Base-by-base conservation (phyloP, 345 rosid genomes). In the Hibiscus syriacus region DNA sequence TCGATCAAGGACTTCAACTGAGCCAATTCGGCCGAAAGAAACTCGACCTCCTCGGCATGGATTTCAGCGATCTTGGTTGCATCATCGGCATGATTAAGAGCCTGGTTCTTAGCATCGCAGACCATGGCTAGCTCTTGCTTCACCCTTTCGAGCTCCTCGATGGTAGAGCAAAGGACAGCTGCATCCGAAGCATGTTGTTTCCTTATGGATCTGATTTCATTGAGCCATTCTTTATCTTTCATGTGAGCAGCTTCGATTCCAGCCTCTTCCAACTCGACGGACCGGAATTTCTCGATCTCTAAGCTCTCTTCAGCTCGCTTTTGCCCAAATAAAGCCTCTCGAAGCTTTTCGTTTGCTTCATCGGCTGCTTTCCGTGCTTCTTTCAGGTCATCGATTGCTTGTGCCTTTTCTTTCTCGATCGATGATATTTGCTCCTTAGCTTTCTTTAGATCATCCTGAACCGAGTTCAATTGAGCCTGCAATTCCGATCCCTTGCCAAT, bases 391-490 rank as follows among this genome's bases (percentile, higher is more conserved):
- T 80, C 87, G 41, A 89, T 41, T 16, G 94, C 90, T 69, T 80
- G 84, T 23, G 74, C 80, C 76, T 91, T 94, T 60, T 91, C 99
- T 71, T 87, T 89, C 83, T 89, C 96, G 55, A 89, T 70, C 49
- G 78, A 72, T 49, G 78, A 62, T 38, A 91, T 80, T 74, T 79
- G 75, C 77, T 91, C 92, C 68, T 81, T 94, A 0, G 99, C 89
- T 78, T 86, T 89, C 89, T 89, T 94, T n/a, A 91, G 76, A 75
- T 94, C 99, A 72, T 94, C 97, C 85, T 86, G 92, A 64, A 82
- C 80, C 50, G 50, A 79, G 78, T 46, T 81, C 82, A 91, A 73
- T 48, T 90, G 99, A 10, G 80, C 73, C 78, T 83, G 89, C 34
- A 87, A 49, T 58, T 89, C 99, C 0, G 87, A 66, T 52, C 85